Evolutionary conservation across 495 filamentous ascomycete species (phyloP).

Genomic region (Aspergillus affinis): DNA sequence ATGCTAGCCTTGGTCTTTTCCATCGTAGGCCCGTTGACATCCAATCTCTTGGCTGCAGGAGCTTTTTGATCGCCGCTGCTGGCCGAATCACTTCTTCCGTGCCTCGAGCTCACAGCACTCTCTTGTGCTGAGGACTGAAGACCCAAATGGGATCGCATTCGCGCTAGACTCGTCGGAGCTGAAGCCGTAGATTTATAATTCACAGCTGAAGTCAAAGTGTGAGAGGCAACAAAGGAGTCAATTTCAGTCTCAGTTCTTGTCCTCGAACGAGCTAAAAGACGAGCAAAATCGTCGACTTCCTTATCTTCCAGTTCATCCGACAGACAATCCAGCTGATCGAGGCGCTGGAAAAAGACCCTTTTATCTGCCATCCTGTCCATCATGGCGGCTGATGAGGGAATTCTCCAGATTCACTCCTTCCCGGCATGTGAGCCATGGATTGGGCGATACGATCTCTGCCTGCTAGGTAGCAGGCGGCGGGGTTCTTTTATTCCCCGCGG

Average conservation of each 20-base stretch:
- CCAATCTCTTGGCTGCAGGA: conserved; percentile 8
- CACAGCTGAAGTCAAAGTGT: neutral
- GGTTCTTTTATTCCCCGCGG: neutral
- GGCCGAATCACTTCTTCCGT: neutral
- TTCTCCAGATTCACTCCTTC: neutral
- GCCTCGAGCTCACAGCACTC: neutral
- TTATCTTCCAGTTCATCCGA: neutral
- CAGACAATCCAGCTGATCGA: neutral
- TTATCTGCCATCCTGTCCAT: neutral
- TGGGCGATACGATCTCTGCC: neutral
- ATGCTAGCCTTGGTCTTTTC: neutral
- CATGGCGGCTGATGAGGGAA: conserved; percentile 1
- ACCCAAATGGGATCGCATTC: neutral
- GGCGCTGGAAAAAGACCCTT: neutral
- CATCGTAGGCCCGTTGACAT: conserved; percentile 2
- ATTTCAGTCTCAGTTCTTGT: neutral
- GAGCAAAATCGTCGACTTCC: neutral
- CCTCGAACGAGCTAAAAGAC: neutral
- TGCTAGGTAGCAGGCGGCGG: neutral
- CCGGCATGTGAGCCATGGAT: conserved; percentile 18
- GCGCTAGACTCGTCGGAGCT: neutral
- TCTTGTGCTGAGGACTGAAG: neutral
- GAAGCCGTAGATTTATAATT: neutral
- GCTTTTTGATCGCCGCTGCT: neutral
- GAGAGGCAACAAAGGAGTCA: neutral